Evolutionary conservation across 2,329 filamentous ascomycete genomes (phyloP).

Genomic region (Aureobasidium vineae): DNA sequence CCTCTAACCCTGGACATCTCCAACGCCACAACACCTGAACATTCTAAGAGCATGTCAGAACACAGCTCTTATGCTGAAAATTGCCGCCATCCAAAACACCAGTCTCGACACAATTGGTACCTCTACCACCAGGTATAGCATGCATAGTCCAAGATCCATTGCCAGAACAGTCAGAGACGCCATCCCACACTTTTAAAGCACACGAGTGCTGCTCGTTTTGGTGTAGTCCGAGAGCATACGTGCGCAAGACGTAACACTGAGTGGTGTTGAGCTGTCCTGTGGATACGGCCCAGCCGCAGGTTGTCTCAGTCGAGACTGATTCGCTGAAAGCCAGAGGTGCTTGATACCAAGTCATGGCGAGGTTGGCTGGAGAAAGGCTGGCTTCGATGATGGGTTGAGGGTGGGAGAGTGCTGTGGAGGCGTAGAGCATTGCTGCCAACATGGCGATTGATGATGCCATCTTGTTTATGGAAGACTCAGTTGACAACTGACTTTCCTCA

Average conservation of each 20-base stretch:
- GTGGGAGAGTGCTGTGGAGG: not conserved
- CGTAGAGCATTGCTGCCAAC: not conserved
- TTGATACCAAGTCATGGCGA: constrained; percentile 27
- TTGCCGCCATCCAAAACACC: constrained; percentile 34
- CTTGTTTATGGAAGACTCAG: not conserved
- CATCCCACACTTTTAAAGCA: constrained; percentile 29
- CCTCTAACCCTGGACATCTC: not conserved
- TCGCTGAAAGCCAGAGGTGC: constrained; percentile 23
- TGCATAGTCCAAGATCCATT: constrained; percentile 21
- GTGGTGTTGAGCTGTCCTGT: constrained; percentile 27
- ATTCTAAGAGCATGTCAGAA: constrained; percentile 34
- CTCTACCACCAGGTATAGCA: constrained; percentile 23
- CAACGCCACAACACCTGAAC: not conserved
- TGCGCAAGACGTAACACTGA: constrained; percentile 29
- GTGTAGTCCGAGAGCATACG: constrained; percentile 30
- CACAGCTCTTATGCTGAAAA: constrained; percentile 31
- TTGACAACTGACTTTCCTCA: not conserved
- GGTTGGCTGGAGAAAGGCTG: not conserved
- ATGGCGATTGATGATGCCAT: constrained; percentile 11
- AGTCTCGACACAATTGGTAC: constrained; percentile 29
- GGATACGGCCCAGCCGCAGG: constrained; percentile 29
- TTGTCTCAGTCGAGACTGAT: constrained; percentile 12
- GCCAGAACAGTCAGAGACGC: constrained; percentile 30
- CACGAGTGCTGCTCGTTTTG: constrained; percentile 30
- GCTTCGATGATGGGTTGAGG: not conserved